Evolutionary conservation across 2,329 filamentous ascomycete genomes (phyloP), one percentile per base, ranked within the genome.

Genomic region (Septoria linicola): DNA sequence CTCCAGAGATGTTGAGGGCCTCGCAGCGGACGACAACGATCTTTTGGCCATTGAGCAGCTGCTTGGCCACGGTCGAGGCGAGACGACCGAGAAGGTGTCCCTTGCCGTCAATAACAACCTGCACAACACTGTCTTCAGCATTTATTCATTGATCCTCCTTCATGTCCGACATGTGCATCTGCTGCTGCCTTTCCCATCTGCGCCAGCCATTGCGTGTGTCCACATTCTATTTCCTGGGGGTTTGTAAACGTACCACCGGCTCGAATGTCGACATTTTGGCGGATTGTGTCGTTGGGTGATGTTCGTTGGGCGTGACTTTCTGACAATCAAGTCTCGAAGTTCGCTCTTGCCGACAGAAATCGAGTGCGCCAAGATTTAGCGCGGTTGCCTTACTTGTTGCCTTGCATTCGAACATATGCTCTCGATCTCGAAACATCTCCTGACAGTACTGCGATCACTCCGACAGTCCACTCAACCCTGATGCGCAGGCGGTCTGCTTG

Each of bases 21-120:
- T 99, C 93, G 80, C 88, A 95, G 83, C 93, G 89, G 76, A 99
- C 93, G 69, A 99, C 82, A 72, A 97, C 92, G 75, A 99, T 95
- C 88, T 97, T 97, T 83, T 97, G 92, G 76, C 92, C 92, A 79
- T 86, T 95, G 70, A 97, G 88, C 73, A 97, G 86, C 83, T 97
- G 92, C 88, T 97, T 97, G 76, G 92, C 92, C 73, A 97, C 90
- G 74, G 90, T 96, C 76, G 85, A 90, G 80, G 92, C 92, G 76
- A 99, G 86, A 78, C 93, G 92, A 83, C 93, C 93, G 78, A 99
- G 90, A 76, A 99, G 88, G 81, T 99, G 93, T 80, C 93, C 93
- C 87, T 99, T 99, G 89, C 91, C 93, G 86, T 99, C 93, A 76
- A 99, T 95, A 81, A 96, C 88, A 81, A 96, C 86, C 90, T 96